phyloP scores from a whole-genome alignment of 805 yeast species.

The Saturnispora gosingensis region DNA sequence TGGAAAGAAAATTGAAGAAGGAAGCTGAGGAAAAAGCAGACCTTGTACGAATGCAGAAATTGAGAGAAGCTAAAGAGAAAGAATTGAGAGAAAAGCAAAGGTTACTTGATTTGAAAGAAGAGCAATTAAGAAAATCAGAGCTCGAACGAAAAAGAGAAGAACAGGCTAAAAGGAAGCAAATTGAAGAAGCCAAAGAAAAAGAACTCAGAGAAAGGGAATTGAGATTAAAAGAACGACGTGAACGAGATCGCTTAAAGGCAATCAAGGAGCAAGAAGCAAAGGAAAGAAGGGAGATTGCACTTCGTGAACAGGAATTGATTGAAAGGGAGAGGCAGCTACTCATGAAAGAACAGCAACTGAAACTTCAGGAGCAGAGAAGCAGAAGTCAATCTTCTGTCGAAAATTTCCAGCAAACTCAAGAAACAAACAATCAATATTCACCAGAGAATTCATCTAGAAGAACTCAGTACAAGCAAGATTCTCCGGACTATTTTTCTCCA shows the following conservation, averaged over 20 bases:
- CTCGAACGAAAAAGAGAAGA: not conserved
- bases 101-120: not conserved
- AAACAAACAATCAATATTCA: not conserved
- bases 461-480: not conserved
- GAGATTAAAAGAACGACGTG: not conserved
- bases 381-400: not conserved
- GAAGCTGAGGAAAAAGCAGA: not conserved
- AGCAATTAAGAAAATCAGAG: not conserved
- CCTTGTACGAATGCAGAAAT: not conserved
- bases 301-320: not conserved
- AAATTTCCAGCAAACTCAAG: not conserved
- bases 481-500: not conserved
- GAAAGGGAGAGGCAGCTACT: constrained; percentile 1
- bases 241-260: not conserved
- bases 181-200: not conserved
- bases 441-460: not conserved
- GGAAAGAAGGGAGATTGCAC: not conserved
- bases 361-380: not conserved
- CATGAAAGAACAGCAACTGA: constrained; percentile 5
- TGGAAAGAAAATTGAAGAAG: not conserved
- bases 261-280: not conserved
- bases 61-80: not conserved
- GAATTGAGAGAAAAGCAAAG: not conserved
- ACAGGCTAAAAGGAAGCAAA: not conserved
- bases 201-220: not conserved